A percentile compares a stretch with the other conserved stretches of the same genome.
Evolutionary conservation across 2,329 filamentous ascomycete species (phyloP).

Genomic region (Metarhizium album): DNA sequence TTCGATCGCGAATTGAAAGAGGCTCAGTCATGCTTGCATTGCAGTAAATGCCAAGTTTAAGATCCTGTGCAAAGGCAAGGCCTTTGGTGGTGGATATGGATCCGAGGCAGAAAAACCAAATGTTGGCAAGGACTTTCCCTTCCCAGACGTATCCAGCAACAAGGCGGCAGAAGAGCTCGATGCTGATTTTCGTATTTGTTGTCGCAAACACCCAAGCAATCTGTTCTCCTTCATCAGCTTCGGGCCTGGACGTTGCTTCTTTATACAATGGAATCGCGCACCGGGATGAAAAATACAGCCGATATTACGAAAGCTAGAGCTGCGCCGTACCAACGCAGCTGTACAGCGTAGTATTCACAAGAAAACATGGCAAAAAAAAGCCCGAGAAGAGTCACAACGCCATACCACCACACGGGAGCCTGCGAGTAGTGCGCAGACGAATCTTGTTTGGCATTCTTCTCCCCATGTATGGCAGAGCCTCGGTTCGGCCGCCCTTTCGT

Average conservation of each 20-base stretch:
- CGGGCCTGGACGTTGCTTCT: too few species aligned
- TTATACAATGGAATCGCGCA: conserved; percentile 5
- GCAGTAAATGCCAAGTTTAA: conserved; percentile 33
- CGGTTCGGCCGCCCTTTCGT: not conserved
- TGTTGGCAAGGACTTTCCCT: conserved; percentile 29
- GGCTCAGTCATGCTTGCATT: not conserved
- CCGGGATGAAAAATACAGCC: conserved; percentile 18
- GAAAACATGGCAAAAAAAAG: conserved; percentile 19
- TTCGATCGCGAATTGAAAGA: not conserved
- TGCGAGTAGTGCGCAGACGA: conserved; percentile 7
- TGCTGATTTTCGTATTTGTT: conserved; percentile 31
- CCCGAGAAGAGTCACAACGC: conserved; percentile 8
- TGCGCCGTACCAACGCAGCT: conserved; percentile 22
- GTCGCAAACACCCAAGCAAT: conserved; percentile 26
- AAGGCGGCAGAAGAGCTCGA: conserved; percentile 31
- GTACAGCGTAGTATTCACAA: conserved; percentile 20
- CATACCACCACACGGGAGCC: conserved; percentile 19
- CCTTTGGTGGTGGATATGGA: conserved; percentile 32
- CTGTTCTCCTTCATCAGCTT: conserved; percentile 6
- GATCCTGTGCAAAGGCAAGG: conserved; percentile 29
- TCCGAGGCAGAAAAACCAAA: conserved; percentile 26
- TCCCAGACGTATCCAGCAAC: conserved; percentile 33
- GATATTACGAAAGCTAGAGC: conserved; percentile 18
- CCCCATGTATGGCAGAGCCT: not conserved
- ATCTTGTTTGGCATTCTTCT: not conserved